Conservation (phyloP, 495 filamentous ascomycete genomes). For the Penicillium desertorum region DNA sequence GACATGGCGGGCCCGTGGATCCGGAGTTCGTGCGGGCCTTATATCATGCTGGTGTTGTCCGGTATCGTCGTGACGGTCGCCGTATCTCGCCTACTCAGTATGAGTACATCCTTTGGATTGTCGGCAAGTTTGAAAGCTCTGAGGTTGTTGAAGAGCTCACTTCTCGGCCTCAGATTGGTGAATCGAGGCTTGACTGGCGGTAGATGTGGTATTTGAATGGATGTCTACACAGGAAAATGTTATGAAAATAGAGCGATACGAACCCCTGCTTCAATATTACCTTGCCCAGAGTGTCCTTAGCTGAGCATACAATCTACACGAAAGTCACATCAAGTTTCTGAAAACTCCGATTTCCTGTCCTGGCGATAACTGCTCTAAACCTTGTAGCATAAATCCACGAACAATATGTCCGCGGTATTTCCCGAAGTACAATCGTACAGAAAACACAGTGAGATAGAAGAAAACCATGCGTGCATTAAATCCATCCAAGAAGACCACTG, state of each 20-base stretch:
- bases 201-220: neutral
- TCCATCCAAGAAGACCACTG: constrained; percentile 19
- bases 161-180: constrained; percentile 9
- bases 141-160: constrained; percentile 33
- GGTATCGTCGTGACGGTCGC: constrained; percentile 35
- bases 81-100: constrained; percentile 32
- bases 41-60: constrained; percentile 48
- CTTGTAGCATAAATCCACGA: constrained; percentile 5
- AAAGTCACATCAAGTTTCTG: neutral
- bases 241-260: constrained; percentile 3
- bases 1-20: constrained; percentile 41
- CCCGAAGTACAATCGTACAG: neutral
- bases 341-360: constrained; percentile 1
- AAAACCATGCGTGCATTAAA: constrained; percentile 24
- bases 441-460: constrained; percentile 10
- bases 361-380: neutral
- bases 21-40: constrained; percentile 43
- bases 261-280: constrained; percentile 6
- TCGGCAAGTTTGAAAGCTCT: constrained; percentile 35
- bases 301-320: constrained; percentile 2
- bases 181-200: neutral
- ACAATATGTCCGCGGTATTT: neutral
- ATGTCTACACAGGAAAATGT: neutral
- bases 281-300: neutral
- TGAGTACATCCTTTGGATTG: constrained; percentile 38